A percentile compares a stretch with the other conserved stretches of the same genome.
Conservation (phyloP, 495 filamentous ascomycete species). For the Astrothelium subdiscretum region DNA sequence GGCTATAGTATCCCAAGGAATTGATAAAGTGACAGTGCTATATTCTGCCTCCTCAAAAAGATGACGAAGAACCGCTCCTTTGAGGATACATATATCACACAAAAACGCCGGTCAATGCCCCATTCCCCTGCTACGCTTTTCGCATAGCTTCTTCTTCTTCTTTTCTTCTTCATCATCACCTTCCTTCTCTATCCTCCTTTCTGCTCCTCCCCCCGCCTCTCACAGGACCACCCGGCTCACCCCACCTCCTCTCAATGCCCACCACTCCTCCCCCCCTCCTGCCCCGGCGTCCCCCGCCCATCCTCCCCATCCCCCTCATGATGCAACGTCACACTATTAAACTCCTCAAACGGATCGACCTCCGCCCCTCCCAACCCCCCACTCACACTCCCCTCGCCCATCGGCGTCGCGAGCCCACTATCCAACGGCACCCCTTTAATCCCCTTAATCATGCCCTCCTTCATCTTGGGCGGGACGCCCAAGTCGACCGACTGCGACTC, state of each 20-base stretch:
- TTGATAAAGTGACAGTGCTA: too few species aligned
- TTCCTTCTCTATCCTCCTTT: not conserved
- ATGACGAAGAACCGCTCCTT: too few species aligned
- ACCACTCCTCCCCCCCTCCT: conserved; percentile 1
- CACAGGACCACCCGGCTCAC: too few species aligned
- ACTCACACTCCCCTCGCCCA: conserved; percentile 50
- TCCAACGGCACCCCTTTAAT: conserved; percentile 74
- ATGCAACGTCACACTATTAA: conserved; percentile 95
- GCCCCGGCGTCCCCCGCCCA: not conserved
- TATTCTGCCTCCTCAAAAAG: too few species aligned
- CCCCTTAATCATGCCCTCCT: not conserved
- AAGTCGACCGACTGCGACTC: conserved; percentile 75
- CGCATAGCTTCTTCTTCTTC: too few species aligned
- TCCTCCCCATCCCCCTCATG: conserved; percentile 75
- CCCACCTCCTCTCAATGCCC: not conserved
- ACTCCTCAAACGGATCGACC: conserved; percentile 95
- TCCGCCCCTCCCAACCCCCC: too few species aligned
- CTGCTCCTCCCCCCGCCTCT: too few species aligned
- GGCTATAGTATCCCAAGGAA: too few species aligned
- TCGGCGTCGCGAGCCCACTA: conserved; percentile 73
- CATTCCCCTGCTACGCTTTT: too few species aligned
- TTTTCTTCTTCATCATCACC: not conserved
- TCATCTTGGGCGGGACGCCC: conserved; percentile 7
- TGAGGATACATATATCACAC: too few species aligned
- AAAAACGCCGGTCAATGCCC: too few species aligned